A percentile compares a stretch with the other conserved stretches of the same genome.
phyloP scores from a whole-genome alignment of 164 flowering plant genomes.

The Malania oleifera region DNA sequence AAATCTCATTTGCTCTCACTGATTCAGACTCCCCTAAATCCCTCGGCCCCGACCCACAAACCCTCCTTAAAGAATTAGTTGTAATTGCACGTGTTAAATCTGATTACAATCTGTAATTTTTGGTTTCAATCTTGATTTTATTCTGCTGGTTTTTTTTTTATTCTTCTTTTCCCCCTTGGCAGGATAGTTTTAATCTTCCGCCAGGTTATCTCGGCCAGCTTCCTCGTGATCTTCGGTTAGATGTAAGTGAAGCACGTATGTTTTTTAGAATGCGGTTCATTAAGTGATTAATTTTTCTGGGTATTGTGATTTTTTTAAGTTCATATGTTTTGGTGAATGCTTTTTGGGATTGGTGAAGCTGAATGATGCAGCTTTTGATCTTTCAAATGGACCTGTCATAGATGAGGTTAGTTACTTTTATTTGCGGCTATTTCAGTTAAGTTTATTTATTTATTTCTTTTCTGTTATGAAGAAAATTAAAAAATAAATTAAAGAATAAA shows the following conservation, averaged over 20 bases:
- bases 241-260: conserved; percentile 17
- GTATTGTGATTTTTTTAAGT: too few relatives aligned
- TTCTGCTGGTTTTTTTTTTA: neutral
- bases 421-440: too few relatives aligned
- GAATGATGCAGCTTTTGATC: conserved; percentile 97
- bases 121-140: neutral
- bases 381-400: conserved; percentile 71
- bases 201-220: conserved; percentile 6
- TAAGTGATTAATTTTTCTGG: too few relatives aligned
- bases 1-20: neutral
- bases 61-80: neutral
- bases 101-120: neutral
- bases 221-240: conserved; percentile 34
- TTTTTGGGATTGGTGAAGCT: conserved; percentile 41
- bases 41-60: neutral
- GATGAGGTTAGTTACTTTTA: conserved; percentile 44
- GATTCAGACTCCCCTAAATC: neutral
- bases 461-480: too few relatives aligned
- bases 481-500: too few relatives aligned
- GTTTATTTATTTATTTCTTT: too few relatives aligned
- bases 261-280: neutral
- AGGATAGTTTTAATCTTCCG: conserved; percentile 1
- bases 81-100: neutral
- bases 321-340: too few relatives aligned
- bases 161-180: neutral